phyloP scores from a whole-genome alignment of 2,329 filamentous ascomycete species.

The Cryoendolithus antarcticus region DNA sequence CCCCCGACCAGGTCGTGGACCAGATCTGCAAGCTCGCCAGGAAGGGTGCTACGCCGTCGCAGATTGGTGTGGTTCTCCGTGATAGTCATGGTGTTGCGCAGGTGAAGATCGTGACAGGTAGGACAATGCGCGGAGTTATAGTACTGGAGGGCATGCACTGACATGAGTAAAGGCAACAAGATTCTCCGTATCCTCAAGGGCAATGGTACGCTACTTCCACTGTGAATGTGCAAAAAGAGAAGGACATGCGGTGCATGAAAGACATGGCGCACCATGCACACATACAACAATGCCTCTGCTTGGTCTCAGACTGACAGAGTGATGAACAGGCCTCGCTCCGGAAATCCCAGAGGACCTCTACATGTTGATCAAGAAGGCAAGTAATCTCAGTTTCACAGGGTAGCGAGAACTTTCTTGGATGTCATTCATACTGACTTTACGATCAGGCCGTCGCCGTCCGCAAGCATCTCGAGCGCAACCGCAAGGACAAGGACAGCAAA shows the following conservation, averaged over 20 bases:
- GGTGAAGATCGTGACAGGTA: conserved; percentile 95
- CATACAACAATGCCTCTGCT: conserved; percentile 28
- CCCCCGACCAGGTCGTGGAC: conserved; percentile 94
- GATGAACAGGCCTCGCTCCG: conserved; percentile 79
- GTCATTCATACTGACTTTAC: neutral
- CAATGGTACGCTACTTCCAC: conserved; percentile 61
- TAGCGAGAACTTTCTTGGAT: neutral
- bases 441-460: conserved; percentile 81
- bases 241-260: conserved; percentile 12
- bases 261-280: conserved; percentile 7
- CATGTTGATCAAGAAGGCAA: conserved; percentile 99
- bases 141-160: neutral
- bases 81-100: conserved; percentile 97
- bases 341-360: conserved; percentile 99
- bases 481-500: conserved; percentile 99
- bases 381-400: conserved; percentile 9
- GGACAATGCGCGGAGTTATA: conserved; percentile 21
- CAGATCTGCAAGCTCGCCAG: conserved; percentile 98
- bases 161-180: conserved; percentile 69
- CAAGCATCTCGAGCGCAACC: conserved; percentile 99
- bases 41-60: conserved; percentile 96
- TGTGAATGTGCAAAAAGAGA: conserved; percentile 22
- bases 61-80: conserved; percentile 97
- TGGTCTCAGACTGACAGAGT: conserved; percentile 33
- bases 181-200: conserved; percentile 98